A percentile compares a stretch with the other conserved stretches of the same genome.
These are phyloP conservation scores for Theobroma grandiflorum DNA, from an alignment of 441 rosid genomes.

Conservation along the genomic window DNA sequence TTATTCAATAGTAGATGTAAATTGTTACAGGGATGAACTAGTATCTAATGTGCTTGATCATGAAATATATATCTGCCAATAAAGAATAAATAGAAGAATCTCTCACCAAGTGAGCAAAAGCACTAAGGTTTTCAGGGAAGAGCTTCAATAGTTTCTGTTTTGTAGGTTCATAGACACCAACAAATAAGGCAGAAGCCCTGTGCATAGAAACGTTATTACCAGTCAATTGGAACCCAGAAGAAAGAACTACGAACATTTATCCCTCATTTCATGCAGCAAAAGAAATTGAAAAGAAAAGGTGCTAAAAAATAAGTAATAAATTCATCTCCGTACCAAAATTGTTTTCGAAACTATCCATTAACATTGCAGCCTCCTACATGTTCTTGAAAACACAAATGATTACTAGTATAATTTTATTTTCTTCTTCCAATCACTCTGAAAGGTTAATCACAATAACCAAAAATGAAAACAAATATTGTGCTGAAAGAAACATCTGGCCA, in stretches of 20 bases:
- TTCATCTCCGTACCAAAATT: neutral
- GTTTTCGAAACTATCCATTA: neutral
- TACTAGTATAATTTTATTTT: neutral
- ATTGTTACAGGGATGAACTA: neutral
- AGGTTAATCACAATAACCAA: neutral
- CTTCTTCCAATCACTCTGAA: neutral
- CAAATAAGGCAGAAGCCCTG: constrained; percentile 96
- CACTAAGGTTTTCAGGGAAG: constrained; percentile 88
- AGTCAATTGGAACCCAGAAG: constrained; percentile 8
- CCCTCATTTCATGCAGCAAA: constrained; percentile 4
- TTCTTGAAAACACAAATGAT: constrained; percentile 6
- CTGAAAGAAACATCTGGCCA: constrained; percentile 8
- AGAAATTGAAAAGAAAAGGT: neutral
- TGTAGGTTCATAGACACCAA: constrained; percentile 96
- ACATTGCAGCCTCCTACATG: neutral
- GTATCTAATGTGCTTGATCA: neutral
- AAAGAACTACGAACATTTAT: constrained; percentile 5
- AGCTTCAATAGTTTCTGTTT: constrained; percentile 83
- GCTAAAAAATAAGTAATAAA: constrained; percentile 2
- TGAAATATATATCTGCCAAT: neutral
- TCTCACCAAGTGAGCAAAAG: constrained; percentile 91
- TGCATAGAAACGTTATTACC: constrained; percentile 24
- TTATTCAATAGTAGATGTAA: constrained; percentile 16
- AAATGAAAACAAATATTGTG: neutral
- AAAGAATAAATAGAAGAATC: constrained; percentile 28